phyloP scores from a whole-genome alignment of 2,329 filamentous ascomycete genomes.

The Septoria petroselini region DNA sequence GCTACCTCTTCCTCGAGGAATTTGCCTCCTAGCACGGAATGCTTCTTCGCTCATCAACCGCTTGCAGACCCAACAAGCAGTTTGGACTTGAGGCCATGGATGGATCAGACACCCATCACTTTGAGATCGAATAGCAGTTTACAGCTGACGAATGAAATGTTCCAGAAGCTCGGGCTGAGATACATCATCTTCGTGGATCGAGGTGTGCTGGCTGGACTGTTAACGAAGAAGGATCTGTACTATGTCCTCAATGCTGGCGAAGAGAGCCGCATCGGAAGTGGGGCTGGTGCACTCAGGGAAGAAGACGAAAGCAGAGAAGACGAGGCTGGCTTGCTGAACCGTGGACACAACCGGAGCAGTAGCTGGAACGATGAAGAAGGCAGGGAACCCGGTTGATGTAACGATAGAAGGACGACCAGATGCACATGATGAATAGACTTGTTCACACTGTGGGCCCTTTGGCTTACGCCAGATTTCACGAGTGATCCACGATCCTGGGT shows the following conservation, averaged over 20 bases:
- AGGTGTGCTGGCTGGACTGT: conserved; percentile 74
- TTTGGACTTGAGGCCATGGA: conserved; percentile 91
- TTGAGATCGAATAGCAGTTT: conserved; percentile 73
- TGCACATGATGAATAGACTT: no score
- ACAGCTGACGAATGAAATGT: conserved; percentile 85
- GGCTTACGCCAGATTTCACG: no score
- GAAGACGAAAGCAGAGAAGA: conserved; percentile 39
- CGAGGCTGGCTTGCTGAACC: conserved; percentile 40
- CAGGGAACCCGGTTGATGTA: conserved; percentile 1
- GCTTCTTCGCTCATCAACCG: conserved; percentile 79
- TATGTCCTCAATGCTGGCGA: conserved; percentile 77
- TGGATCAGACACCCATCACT: conserved; percentile 97
- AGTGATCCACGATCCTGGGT: no score
- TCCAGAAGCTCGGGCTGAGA: conserved; percentile 86
- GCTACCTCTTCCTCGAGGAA: conserved; percentile 56
- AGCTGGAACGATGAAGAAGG: conserved; percentile 3
- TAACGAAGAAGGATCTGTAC: conserved; percentile 98
- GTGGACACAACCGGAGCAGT: neutral
- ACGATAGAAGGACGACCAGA: no score
- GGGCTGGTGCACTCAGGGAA: conserved; percentile 39
- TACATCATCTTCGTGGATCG: conserved; percentile 86
- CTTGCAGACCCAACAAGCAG: conserved; percentile 73
- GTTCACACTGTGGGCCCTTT: no score
- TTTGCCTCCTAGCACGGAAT: conserved; percentile 68
- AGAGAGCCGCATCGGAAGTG: conserved; percentile 30